These are phyloP conservation scores for Penicillium fimorum DNA, from an alignment of 495 filamentous ascomycete genomes.

Conservation along the genomic window DNA sequence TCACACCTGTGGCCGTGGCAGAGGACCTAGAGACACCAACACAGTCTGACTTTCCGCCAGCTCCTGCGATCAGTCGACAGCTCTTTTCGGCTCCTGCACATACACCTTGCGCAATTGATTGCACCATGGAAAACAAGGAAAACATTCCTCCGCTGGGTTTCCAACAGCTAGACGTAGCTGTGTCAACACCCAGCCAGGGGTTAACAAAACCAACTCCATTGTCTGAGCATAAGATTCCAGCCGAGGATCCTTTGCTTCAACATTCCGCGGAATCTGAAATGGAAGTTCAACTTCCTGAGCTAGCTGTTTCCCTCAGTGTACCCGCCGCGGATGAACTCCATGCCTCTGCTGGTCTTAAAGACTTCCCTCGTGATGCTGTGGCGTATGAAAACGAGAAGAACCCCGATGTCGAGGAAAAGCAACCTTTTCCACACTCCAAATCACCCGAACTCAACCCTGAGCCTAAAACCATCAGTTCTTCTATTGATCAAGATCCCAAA, in stretches of 20 bases:
- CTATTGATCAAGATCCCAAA: not conserved
- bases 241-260: conserved; percentile 10
- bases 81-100: conserved; percentile 6
- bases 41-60: conserved; percentile 7
- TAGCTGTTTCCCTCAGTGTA: not conserved
- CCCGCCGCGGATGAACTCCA: not conserved
- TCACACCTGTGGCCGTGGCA: not conserved
- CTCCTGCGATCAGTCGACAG: not conserved
- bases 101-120: conserved; percentile 8
- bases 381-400: not conserved
- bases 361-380: not conserved
- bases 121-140: conserved; percentile 22
- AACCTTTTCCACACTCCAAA: not conserved
- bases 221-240: conserved; percentile 9
- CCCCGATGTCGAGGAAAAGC: not conserved
- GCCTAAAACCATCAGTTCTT: not conserved
- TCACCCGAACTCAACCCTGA: not conserved
- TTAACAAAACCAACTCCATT: conserved; percentile 7
- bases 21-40: conserved; percentile 22
- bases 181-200: conserved; percentile 2
- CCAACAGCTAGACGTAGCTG: not conserved
- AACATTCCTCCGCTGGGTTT: conserved; percentile 21
- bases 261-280: not conserved
- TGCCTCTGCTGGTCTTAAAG: not conserved
- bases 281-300: not conserved